Base-by-base conservation (phyloP, 2,329 filamentous ascomycete genomes). In the Alternaria gansuensis region DNA sequence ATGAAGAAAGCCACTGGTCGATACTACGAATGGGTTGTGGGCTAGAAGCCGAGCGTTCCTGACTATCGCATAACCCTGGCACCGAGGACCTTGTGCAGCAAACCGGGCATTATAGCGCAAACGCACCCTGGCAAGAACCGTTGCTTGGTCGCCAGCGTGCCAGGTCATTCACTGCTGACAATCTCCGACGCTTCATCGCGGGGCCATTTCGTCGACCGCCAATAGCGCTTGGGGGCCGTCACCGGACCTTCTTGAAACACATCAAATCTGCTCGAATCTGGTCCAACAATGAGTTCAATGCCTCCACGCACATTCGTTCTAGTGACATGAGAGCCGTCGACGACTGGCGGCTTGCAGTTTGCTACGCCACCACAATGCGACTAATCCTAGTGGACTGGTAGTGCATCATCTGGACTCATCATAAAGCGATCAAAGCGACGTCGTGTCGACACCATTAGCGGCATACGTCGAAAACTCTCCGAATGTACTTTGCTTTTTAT, bases 141-240 rank as follows among this genome's bases (percentile, higher is more conserved):
- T 74, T 70, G 67, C 67, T 70, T 74, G 74, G 74, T 60, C 53
- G 59, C 57, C 59, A 61, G 62, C 51, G 54, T 73, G 71, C 71
- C 72, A 75, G 64, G 59, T 73, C 70, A 72, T 53, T 57, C 62
- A 65, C 48, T 64, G 67, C 71, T 73, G 59, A 66, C 60, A 59
- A 48, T 57, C 39, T 65, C 40, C 63, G 62, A 60, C 57, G 60
- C 63, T 60, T 51, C 57, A 60, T 57, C 55, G 57, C 53, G 62
- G 50, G 43, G 54, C 62, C 60, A 62, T 63, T 52, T 60, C 48
- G 41, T 17, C 40, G 9, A 45, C 39, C 50, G 57, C 71, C 69
- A 73, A 72, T 73, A n/a, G 62, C 56, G 41, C 46, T 23, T 29
- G 23, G 23, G 31, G 52, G 26, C 34, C 46, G 34, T 45, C 59